Evolutionary conservation across 306 rosid species (phyloP).

Genomic region (Abrus precatorius): DNA sequence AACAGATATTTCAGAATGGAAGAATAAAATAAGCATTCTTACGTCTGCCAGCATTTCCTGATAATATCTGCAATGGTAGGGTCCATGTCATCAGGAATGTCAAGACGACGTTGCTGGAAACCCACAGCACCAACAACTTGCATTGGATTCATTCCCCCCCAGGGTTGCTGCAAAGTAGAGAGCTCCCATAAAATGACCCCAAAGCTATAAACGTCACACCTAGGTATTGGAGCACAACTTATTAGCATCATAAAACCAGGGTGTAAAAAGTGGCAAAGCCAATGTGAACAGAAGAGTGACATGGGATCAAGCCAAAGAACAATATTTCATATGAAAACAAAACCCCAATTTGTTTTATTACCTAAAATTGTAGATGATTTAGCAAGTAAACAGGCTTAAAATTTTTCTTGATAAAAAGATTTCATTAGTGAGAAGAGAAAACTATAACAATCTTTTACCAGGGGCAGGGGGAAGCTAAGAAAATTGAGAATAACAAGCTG

Average conservation of each 20-base stretch:
- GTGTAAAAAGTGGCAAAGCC: constrained; percentile 3
- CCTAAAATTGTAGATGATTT: constrained; percentile 20
- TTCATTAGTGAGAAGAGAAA: not conserved
- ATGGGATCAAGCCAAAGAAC: not conserved
- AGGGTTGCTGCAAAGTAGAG: constrained; percentile 88
- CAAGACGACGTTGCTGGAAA: constrained; percentile 98
- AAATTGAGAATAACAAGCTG: not conserved
- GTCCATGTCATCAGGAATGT: constrained; percentile 81
- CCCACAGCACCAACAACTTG: constrained; percentile 99
- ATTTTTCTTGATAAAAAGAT: not conserved
- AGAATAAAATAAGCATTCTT: constrained; percentile 54
- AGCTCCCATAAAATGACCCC: constrained; percentile 99
- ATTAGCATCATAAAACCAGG: constrained; percentile 34
- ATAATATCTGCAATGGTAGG: constrained; percentile 84
- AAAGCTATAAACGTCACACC: constrained; percentile 93
- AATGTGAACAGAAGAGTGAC: constrained; percentile 1
- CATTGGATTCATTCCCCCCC: constrained; percentile 99
- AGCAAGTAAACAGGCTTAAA: not conserved
- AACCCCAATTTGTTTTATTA: not conserved
- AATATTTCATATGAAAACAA: not conserved
- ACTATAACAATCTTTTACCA: not conserved
- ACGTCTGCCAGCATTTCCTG: constrained; percentile 95
- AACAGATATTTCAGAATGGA: constrained; percentile 1
- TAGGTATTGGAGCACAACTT: constrained; percentile 47
- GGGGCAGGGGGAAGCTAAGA: not conserved